Evolutionary conservation across 2,329 filamentous ascomycete species (phyloP).

Genomic region (Fusarium sp.): DNA sequence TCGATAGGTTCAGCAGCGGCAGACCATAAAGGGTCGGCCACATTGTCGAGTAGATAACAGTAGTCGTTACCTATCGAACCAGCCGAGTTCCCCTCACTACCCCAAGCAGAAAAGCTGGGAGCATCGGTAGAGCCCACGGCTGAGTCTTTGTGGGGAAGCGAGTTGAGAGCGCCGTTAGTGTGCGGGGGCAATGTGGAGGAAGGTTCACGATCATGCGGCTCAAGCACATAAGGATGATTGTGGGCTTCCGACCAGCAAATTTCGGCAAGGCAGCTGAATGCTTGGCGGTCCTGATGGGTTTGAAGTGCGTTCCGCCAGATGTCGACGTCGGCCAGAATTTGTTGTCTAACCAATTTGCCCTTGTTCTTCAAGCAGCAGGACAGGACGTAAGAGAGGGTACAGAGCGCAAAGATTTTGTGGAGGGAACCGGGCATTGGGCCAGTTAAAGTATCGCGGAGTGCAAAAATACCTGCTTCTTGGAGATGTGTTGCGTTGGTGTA

Average conservation of each 20-base stretch:
- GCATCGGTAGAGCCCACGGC: too few species aligned
- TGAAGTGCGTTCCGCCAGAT: neutral
- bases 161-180: too few species aligned
- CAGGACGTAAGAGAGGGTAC: neutral
- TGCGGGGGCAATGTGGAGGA: too few species aligned
- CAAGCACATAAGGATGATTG: too few species aligned
- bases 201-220: too few species aligned
- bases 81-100: too few species aligned
- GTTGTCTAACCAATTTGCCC: accelerated
- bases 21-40: too few species aligned
- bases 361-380: neutral
- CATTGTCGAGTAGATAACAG: too few species aligned
- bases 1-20: too few species aligned
- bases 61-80: too few species aligned
- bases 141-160: too few species aligned
- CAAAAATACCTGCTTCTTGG: neutral
- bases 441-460: neutral
- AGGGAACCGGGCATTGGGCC: neutral
- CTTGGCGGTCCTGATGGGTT: neutral
- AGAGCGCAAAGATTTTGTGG: neutral
- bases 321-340: neutral
- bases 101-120: too few species aligned
- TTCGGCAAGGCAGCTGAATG: neutral
- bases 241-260: neutral
- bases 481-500: neutral